Percentiles rank a stretch among this genome's conserved stretches.
phyloP scores from a whole-genome alignment of 1,139 yeast species.

The Candida sojae region DNA sequence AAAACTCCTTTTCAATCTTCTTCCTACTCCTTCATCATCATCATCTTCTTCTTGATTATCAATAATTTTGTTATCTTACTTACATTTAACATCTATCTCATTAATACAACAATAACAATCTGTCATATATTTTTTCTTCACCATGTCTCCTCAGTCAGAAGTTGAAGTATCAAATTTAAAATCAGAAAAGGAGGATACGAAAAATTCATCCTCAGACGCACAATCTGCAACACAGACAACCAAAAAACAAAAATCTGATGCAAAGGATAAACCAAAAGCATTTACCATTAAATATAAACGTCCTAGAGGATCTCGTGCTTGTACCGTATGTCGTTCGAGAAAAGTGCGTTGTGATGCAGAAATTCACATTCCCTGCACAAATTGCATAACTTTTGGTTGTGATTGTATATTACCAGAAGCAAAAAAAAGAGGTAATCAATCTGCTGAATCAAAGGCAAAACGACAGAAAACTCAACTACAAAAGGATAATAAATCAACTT shows the following conservation, averaged over 20 bases:
- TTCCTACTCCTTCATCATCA: too few relatives aligned
- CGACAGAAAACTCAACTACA: slow-evolving; percentile 11
- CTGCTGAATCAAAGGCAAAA: slow-evolving; percentile 26
- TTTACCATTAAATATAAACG: slow-evolving; percentile 53
- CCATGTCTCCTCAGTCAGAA: too few relatives aligned
- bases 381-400: slow-evolving; percentile 75
- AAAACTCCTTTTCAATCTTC: too few relatives aligned
- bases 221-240: not conserved
- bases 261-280: slow-evolving; percentile 44
- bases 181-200: too few relatives aligned
- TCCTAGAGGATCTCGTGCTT: slow-evolving; percentile 55
- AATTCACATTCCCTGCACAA: slow-evolving; percentile 74
- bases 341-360: slow-evolving; percentile 73
- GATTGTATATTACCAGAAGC: slow-evolving; percentile 69
- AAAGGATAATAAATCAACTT: not conserved
- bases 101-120: too few relatives aligned
- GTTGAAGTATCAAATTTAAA: too few relatives aligned
- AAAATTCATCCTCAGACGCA: too few relatives aligned
- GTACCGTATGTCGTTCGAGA: slow-evolving; percentile 64
- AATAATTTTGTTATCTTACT: too few relatives aligned
- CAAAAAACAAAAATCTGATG: not conserved
- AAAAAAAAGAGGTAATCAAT: slow-evolving; percentile 42
- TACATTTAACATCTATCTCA: too few relatives aligned
- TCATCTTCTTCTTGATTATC: too few relatives aligned
- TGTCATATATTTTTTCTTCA: too few relatives aligned